Evolutionary conservation across 495 filamentous ascomycete genomes (phyloP), one percentile per base, ranked within the genome.

Genomic region (Rhizodiscina lignyota): DNA sequence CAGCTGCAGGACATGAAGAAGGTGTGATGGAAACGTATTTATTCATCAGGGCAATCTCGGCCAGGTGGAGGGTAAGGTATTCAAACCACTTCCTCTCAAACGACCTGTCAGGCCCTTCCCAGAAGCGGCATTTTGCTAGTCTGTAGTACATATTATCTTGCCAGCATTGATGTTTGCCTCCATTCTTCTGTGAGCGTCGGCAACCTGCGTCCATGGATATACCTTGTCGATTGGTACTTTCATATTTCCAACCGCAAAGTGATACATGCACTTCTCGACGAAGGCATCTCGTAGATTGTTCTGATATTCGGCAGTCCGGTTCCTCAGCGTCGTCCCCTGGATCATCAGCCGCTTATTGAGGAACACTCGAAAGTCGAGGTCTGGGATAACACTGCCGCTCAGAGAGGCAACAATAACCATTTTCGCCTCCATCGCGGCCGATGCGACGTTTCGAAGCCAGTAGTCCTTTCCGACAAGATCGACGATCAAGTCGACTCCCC

Each of bases 321-420:
- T 83, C 21, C 87, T 64, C 53, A 96, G 55, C n/a, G 75, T 83
- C 47, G 78, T 86, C 5, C 86, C 87, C 58, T 87, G 78, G 33
- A 79, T 61, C 32, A 81, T 63, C 4, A 81, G 41, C 41, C 87
- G 61, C 71, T 94, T 91, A 27, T 55, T 59, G 18, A 96, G 44
- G 49, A 94, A 65, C 28, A 61, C 57, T 4, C 60, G 54, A 24
- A 87, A 73, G 58, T 93, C 70, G 2, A 77, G 70, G 11, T 53
- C 68, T 3, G 69, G 58, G 1, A 79, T 53, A 42, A 73, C 69
- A 1, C 52, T 59, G 0, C 86, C 86, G 15, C 76, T 66, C 70
- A 94, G 64, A 32, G 73, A 36, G 0, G 70, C 83, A 18, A 94
- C 52, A 34, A 70, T 54, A 17, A 89, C 80, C 32, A 92, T 74